Evolutionary conservation across 306 rosid species (phyloP), one percentile per base, ranked within the genome.

Genomic region (Cyamopsis tetragonoloba): DNA sequence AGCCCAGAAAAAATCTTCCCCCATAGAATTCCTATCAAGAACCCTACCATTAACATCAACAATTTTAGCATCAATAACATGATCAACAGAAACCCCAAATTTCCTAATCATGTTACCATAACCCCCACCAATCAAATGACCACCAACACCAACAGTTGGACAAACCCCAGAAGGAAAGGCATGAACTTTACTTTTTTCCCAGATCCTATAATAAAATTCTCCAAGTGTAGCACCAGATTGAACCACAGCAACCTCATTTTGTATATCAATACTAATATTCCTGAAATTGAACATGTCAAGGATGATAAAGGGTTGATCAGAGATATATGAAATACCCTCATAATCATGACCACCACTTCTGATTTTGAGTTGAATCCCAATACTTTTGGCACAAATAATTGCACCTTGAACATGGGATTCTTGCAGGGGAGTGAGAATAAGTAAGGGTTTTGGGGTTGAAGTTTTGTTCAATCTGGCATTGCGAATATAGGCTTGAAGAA

Each of bases 271-370:
- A 31, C 61, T 38, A 18, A 91, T 64, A 3, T 75, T 48, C 13
- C 89, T 31, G 68, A 91, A 77, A 4, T 86, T 75, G 70, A 85
- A 91, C 87, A 91, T 79, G 77, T 91, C 97, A 26, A 91, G 84
- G 42, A 91, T 37, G 43, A 88, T 71, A 53, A 91, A 91, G 18
- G 74, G 82, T 23, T 62, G 66, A n/a, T 78, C 66, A 28, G 96
- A 88, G 72, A 75, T 55, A 65, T 91, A 91, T 0, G 97, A 88
- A 24, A 77, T 11, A 2, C 97, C 96, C 50, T 89, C 97, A 14
- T 60, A 86, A 70, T 91, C 97, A 58, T 88, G 97, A 5, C 96
- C 97, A 15, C 98, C 98, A 8, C 96, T 92, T 2, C 95, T 72
- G 56, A 78, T 82, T 74, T 79, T 87, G 73, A 89, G 70, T 17